These are phyloP conservation scores for Fusarium solani-melongenae DNA, from an alignment of 2,329 filamentous ascomycete species.

Conservation along the genomic window DNA sequence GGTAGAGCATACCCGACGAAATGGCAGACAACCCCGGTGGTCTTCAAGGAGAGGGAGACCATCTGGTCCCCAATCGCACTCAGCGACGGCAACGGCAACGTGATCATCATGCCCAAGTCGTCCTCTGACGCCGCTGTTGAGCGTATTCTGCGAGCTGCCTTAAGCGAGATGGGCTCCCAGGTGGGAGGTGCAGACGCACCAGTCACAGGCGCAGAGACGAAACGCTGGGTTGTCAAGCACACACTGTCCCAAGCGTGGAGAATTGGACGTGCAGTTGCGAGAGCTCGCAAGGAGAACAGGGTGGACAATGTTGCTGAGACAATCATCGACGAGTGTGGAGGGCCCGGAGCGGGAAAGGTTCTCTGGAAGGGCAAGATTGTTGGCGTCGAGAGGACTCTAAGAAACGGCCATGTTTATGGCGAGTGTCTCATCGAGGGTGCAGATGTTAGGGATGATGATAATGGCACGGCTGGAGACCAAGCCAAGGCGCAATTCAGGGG, in stretches of 20 bases:
- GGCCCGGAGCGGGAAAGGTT: conserved; percentile 62
- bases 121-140: conserved; percentile 61
- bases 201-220: conserved; percentile 60
- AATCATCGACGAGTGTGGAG: conserved; percentile 69
- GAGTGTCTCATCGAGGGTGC: conserved; percentile 66
- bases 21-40: conserved; percentile 66
- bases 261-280: conserved; percentile 69
- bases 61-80: conserved; percentile 60
- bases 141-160: conserved; percentile 60
- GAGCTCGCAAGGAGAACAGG: conserved; percentile 60
- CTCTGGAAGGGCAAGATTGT: conserved; percentile 74
- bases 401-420: conserved; percentile 69
- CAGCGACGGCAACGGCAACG: conserved; percentile 63
- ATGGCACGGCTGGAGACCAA: not conserved
- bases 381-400: conserved; percentile 65
- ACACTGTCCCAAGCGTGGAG: conserved; percentile 66
- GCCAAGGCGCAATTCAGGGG: conserved; percentile 52
- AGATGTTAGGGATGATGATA: conserved; percentile 50
- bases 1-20: conserved; percentile 65
- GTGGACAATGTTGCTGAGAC: conserved; percentile 66
- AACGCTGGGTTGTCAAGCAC: conserved; percentile 62
- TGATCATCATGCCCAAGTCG: conserved; percentile 60
- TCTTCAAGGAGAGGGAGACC: conserved; percentile 59
- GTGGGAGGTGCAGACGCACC: conserved; percentile 61
- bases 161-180: conserved; percentile 67